A percentile compares a stretch with the other conserved stretches of the same genome.
These are phyloP conservation scores for Pilasporangium apinafurcum DNA, from an alignment of 352 stramenopile species.

Conservation along the genomic window DNA sequence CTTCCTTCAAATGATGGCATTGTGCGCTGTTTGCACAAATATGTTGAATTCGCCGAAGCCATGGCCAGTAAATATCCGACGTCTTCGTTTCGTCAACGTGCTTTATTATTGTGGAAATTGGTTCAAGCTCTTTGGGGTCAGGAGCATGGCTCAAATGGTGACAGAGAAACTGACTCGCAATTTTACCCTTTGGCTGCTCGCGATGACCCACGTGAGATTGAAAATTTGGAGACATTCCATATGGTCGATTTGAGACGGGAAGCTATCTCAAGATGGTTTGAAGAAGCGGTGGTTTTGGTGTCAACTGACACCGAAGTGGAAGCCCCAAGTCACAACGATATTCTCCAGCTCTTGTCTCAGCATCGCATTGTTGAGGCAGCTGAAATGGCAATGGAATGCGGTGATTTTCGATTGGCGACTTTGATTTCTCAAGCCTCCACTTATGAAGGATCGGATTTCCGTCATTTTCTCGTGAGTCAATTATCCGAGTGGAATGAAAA, in stretches of 20 bases:
- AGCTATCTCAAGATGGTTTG: slow-evolving; percentile 74
- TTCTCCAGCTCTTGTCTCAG: slow-evolving; percentile 41
- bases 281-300: slow-evolving; percentile 26
- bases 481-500: slow-evolving; percentile 52
- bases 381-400: slow-evolving; percentile 49
- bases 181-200: slow-evolving; percentile 43
- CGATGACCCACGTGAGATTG: slow-evolving; percentile 51
- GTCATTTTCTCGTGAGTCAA: slow-evolving; percentile 40
- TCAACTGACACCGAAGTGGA: slow-evolving; percentile 3
- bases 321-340: slow-evolving; percentile 15
- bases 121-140: slow-evolving; percentile 73
- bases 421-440: slow-evolving; percentile 52
- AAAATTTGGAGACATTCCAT: slow-evolving; percentile 62
- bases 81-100: slow-evolving; percentile 8
- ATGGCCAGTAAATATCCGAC: slow-evolving; percentile 10
- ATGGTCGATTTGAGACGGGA: slow-evolving; percentile 64
- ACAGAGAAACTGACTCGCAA: slow-evolving; percentile 9
- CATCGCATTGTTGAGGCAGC: slow-evolving; percentile 53
- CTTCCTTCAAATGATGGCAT: slow-evolving; percentile 42
- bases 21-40: slow-evolving; percentile 56
- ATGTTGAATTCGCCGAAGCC: slow-evolving; percentile 36
- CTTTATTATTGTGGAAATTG: slow-evolving; percentile 56
- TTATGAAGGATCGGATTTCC: slow-evolving; percentile 47
- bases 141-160: slow-evolving; percentile 39
- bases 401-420: slow-evolving; percentile 58